These are phyloP conservation scores for Ceratocystis destructans DNA, from an alignment of 2,329 filamentous ascomycete genomes.

Conservation along the genomic window DNA sequence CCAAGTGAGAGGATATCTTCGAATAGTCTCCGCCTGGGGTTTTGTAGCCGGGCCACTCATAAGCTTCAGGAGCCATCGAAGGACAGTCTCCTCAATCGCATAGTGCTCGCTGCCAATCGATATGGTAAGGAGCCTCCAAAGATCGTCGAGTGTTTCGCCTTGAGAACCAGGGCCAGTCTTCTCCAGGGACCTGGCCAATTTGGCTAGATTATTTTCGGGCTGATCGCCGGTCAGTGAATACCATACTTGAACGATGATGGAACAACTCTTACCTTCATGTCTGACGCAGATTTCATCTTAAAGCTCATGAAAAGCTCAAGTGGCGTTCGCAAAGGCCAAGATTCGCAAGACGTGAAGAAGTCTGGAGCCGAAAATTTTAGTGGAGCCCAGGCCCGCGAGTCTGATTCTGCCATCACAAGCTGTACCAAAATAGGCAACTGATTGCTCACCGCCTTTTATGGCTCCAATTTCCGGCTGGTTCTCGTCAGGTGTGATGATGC, in stretches of 20 bases:
- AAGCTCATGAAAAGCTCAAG: slow-evolving; percentile 14
- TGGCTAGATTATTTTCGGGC: slow-evolving; percentile 33
- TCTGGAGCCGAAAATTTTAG: slow-evolving; percentile 19
- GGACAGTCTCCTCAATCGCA: slow-evolving; percentile 42
- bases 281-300: not conserved
- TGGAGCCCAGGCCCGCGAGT: slow-evolving; percentile 15
- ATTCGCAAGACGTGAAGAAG: not conserved
- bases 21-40: slow-evolving; percentile 36
- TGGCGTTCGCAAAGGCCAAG: slow-evolving; percentile 14
- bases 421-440: slow-evolving; percentile 21
- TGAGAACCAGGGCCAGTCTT: slow-evolving; percentile 34
- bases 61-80: slow-evolving; percentile 50
- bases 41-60: slow-evolving; percentile 35
- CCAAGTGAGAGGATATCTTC: slow-evolving; percentile 47
- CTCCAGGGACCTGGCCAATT: slow-evolving; percentile 41
- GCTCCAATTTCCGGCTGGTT: slow-evolving; percentile 28
- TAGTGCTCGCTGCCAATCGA: slow-evolving; percentile 33
- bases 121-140: slow-evolving; percentile 38
- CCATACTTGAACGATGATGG: not conserved
- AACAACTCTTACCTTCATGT: slow-evolving; percentile 4
- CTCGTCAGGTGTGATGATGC: slow-evolving; percentile 23
- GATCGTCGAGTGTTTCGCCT: slow-evolving; percentile 34
- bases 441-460: slow-evolving; percentile 33
- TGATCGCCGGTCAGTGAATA: slow-evolving; percentile 22
- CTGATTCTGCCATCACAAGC: slow-evolving; percentile 32